Percentiles rank a stretch among this genome's conserved stretches.
Evolutionary conservation across 140 eudicot species (phyloP).

Genomic region (Stevia rebaudiana): DNA sequence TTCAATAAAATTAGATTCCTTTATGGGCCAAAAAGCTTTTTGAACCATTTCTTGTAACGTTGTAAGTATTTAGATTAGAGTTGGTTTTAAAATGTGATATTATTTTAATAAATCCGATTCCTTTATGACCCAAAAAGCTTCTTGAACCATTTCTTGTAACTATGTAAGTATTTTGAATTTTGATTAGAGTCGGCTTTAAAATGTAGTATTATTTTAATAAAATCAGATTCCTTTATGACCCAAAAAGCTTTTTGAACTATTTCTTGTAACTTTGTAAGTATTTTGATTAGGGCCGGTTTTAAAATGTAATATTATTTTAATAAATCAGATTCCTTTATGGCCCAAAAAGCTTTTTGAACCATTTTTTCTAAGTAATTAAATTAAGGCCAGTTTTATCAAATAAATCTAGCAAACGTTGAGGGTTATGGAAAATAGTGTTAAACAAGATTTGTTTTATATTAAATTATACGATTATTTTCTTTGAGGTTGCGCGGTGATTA

Average conservation of each 20-base stretch:
- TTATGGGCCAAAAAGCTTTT: slow-evolving; percentile 2
- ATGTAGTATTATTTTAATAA: not conserved
- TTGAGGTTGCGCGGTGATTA: not conserved
- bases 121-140: slow-evolving; percentile 5
- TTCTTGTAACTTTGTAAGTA: not conserved
- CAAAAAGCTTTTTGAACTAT: not conserved
- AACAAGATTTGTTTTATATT: not conserved
- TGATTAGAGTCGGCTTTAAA: too few species aligned
- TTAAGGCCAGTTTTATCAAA: not conserved
- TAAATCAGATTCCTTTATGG: not conserved
- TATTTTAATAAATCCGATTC: not conserved
- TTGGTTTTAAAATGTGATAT: not conserved
- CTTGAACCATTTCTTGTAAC: too few species aligned
- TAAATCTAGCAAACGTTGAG: not conserved
- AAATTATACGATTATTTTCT: too few species aligned
- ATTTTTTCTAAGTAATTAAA: not conserved
- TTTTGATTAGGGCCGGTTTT: not conserved
- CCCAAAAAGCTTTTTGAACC: not conserved
- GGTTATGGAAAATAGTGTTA: not conserved
- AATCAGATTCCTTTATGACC: not conserved
- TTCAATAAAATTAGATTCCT: not conserved
- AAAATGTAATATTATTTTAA: not conserved
- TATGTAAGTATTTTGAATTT: too few species aligned
- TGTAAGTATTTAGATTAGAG: not conserved
- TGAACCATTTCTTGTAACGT: not conserved